Evolutionary conservation across 352 stramenopile species (phyloP).

Genomic region (Saprolegnia diclina): DNA sequence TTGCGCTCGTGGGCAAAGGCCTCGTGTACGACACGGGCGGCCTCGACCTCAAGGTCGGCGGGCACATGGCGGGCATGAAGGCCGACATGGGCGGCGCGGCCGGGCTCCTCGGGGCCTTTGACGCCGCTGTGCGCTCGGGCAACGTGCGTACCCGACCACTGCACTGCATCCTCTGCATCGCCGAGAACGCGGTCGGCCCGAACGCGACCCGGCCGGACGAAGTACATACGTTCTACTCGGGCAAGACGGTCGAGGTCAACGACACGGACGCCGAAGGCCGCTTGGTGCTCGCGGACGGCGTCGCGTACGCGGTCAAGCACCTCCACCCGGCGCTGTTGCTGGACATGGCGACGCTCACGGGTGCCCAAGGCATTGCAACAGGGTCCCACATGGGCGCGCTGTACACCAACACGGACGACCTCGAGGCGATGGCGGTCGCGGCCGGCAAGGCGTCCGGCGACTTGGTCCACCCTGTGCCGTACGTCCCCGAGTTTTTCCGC

Average conservation of each 20-base stretch:
- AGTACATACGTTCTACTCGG: slow-evolving; percentile 71
- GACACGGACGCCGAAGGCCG: slow-evolving; percentile 87
- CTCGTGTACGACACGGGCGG: slow-evolving; percentile 97
- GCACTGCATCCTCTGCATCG: slow-evolving; percentile 62
- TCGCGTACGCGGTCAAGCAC: slow-evolving; percentile 72
- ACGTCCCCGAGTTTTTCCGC: slow-evolving; percentile 75
- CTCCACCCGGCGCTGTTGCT: slow-evolving; percentile 58
- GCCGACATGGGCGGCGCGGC: slow-evolving; percentile 89
- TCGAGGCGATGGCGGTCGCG: slow-evolving; percentile 49
- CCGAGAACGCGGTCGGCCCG: slow-evolving; percentile 78
- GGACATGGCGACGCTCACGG: slow-evolving; percentile 86
- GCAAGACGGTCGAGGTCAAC: slow-evolving; percentile 88
- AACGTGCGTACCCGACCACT: slow-evolving; percentile 55
- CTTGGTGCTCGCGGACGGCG: slow-evolving; percentile 78
- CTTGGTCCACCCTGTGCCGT: slow-evolving; percentile 70
- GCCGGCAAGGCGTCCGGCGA: slow-evolving; percentile 64
- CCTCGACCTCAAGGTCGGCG: slow-evolving; percentile 88
- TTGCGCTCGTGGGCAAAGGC: slow-evolving; percentile 90
- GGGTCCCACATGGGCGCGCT: slow-evolving; percentile 70
- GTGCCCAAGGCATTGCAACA: slow-evolving; percentile 76
- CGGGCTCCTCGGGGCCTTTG: slow-evolving; percentile 49
- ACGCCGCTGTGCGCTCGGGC: slow-evolving; percentile 79
- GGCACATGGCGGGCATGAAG: slow-evolving; percentile 91
- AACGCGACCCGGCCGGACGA: slow-evolving; percentile 73
- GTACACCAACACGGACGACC: slow-evolving; percentile 56